Percentiles rank a stretch among this genome's conserved stretches.
These are phyloP conservation scores for Kwoniella europaea DNA, from an alignment of 768 basidiomycete species.

Conservation along the genomic window DNA sequence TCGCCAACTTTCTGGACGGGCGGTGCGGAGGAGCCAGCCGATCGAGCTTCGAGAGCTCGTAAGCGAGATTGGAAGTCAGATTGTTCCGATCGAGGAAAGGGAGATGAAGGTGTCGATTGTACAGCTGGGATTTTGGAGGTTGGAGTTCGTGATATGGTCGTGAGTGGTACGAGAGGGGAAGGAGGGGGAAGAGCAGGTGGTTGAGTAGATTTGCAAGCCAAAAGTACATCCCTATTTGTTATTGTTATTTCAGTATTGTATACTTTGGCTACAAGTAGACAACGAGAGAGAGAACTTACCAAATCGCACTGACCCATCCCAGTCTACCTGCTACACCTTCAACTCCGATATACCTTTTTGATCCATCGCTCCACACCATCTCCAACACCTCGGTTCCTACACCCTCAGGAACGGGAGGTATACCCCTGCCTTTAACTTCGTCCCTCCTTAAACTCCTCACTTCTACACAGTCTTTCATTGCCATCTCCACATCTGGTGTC, in stretches of 20 bases:
- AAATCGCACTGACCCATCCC: conserved; percentile 55
- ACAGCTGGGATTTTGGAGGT: conserved; percentile 13
- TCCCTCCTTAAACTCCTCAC: conserved; percentile 50
- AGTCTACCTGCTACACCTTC: conserved; percentile 49
- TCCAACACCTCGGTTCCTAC: conserved; percentile 52
- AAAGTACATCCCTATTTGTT: conserved; percentile 54
- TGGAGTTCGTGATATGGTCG: not conserved
- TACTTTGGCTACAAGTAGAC: no score
- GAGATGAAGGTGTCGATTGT: not conserved
- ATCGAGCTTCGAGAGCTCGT: conserved; percentile 21
- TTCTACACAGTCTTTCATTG: conserved; percentile 52
- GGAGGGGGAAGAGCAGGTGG: conserved; percentile 46
- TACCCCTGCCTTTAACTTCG: conserved; percentile 46
- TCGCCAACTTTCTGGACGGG: conserved; percentile 52
- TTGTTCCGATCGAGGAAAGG: conserved; percentile 8
- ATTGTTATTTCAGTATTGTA: no score
- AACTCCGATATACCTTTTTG: conserved; percentile 48
- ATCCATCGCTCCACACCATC: conserved; percentile 51
- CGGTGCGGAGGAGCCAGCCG: conserved; percentile 25
- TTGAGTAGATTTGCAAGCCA: conserved; percentile 44
- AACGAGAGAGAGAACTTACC: no score
- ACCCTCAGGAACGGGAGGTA: conserved; percentile 46
- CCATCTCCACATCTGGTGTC: conserved; percentile 42
- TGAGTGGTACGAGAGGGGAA: conserved; percentile 28
- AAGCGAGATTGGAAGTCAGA: conserved; percentile 29